Evolutionary conservation across 1,284 basidiomycete species (phyloP).

Genomic region (Tetrapyrgos nigripes): DNA sequence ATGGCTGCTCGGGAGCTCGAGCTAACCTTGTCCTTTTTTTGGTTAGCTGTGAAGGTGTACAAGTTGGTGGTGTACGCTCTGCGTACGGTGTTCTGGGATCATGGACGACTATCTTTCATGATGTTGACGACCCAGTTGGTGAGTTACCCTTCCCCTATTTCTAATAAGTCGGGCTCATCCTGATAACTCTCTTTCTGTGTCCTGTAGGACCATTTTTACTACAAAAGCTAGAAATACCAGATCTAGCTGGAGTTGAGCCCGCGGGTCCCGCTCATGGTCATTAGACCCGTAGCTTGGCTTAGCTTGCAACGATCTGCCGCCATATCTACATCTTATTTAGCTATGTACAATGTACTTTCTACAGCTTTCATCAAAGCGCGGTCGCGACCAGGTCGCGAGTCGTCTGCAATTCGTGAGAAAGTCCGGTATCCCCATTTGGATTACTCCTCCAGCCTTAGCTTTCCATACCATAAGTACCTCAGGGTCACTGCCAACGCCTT

Average conservation of each 20-base stretch:
- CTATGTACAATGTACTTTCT: too few relatives aligned
- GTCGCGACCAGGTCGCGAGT: too few relatives aligned
- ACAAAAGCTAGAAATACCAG: neutral
- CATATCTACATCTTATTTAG: too few relatives aligned
- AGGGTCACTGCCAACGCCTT: too few relatives aligned
- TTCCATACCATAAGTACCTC: too few relatives aligned
- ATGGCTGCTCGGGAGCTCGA: neutral
- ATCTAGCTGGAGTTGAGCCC: neutral
- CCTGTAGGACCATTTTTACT: neutral
- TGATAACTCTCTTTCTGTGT: neutral
- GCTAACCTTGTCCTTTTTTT: neutral
- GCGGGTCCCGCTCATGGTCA: too few relatives aligned
- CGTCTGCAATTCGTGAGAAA: too few relatives aligned
- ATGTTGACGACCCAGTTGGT: conserved; percentile 62
- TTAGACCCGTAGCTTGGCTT: too few relatives aligned
- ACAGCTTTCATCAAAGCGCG: too few relatives aligned
- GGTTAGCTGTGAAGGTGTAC: conserved; percentile 68
- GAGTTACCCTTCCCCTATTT: conserved; percentile 20
- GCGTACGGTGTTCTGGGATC: conserved; percentile 64
- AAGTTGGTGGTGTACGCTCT: conserved; percentile 66
- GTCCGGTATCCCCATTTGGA: too few relatives aligned
- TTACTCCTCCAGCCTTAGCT: too few relatives aligned
- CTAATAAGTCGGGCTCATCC: neutral
- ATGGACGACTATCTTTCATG: conserved; percentile 76
- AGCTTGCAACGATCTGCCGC: too few relatives aligned